Evolutionary conservation across 2,329 filamentous ascomycete species (phyloP).

Genomic region (Geosmithia flava): DNA sequence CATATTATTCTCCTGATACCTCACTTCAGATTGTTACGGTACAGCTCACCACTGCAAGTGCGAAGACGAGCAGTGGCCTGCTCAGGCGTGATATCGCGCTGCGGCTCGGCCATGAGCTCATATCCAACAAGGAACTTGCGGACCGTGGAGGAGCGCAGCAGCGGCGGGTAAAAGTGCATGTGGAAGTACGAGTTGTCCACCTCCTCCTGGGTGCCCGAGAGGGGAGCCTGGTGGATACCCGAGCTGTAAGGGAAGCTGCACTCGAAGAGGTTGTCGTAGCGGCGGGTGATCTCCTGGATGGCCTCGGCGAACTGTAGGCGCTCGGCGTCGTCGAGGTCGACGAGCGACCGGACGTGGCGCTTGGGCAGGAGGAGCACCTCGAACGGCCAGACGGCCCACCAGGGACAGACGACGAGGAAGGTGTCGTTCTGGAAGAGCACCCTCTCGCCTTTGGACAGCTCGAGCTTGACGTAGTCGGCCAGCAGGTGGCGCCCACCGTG

Average conservation of each 20-base stretch:
- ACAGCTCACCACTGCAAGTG: slow-evolving; percentile 68
- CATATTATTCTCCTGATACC: slow-evolving; percentile 3
- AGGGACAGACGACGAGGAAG: slow-evolving; percentile 84
- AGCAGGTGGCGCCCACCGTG: slow-evolving; percentile 67
- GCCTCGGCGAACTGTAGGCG: slow-evolving; percentile 65
- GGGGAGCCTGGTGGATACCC: slow-evolving; percentile 87
- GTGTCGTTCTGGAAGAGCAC: slow-evolving; percentile 77
- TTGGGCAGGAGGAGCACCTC: slow-evolving; percentile 85
- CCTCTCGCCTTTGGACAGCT: slow-evolving; percentile 70
- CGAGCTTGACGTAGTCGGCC: slow-evolving; percentile 75
- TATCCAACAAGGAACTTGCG: slow-evolving; percentile 95
- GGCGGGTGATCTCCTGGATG: slow-evolving; percentile 74
- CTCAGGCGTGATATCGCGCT: slow-evolving; percentile 94
- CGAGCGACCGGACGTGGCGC: slow-evolving; percentile 69
- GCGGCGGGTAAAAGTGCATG: slow-evolving; percentile 93
- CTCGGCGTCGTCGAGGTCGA: slow-evolving; percentile 67
- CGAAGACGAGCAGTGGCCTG: slow-evolving; percentile 74
- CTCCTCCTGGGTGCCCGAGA: slow-evolving; percentile 71
- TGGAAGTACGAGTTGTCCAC: slow-evolving; percentile 84
- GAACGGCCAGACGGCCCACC: slow-evolving; percentile 98
- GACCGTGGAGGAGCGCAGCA: slow-evolving; percentile 84
- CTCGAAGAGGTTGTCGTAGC: slow-evolving; percentile 96
- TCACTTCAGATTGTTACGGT: slow-evolving; percentile 46
- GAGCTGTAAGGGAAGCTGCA: slow-evolving; percentile 96
- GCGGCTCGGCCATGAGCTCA: slow-evolving; percentile 94